These are phyloP conservation scores for Cucumis sativus DNA, from an alignment of 306 rosid species.

Conservation along the genomic window Cucumber_9930_V3 NC_026657.2:1095001-1095500, in stretches of 20 bases:
- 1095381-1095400: background rate
- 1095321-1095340: background rate
- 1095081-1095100: background rate
- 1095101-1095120: background rate
- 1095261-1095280: no score
- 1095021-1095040: slow-evolving; percentile 49
- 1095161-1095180: no score
- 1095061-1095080: slow-evolving; percentile 13
- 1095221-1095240: no score
- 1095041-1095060: slow-evolving; percentile 66
- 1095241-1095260: no score
- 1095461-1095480: no score
- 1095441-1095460: no score
- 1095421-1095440: no score
- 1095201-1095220: no score
- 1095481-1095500: no score
- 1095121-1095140: background rate
- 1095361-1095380: background rate
- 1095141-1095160: no score
- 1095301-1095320: background rate
- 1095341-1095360: background rate
- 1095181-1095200: no score
- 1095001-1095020: slow-evolving; percentile 3
- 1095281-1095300: background rate
- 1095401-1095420: no score